Evolutionary conservation across 2,329 filamentous ascomycete genomes (phyloP).

Genomic region (Chrysoporthe austroafricana): DNA sequence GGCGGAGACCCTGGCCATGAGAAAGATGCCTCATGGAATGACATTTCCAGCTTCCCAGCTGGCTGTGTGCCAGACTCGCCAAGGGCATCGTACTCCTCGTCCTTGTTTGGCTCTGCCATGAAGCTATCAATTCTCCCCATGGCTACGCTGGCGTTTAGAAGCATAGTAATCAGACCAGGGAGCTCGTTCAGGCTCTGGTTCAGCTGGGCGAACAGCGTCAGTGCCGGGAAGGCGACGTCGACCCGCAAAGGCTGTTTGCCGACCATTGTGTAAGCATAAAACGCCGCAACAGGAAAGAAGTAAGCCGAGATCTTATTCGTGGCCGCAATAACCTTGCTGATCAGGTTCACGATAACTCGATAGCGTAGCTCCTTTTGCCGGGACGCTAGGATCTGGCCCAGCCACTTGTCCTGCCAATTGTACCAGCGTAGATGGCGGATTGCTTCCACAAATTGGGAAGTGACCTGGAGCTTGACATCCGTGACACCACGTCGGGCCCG

Average conservation of each 20-base stretch:
- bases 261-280: slow-evolving; percentile 78
- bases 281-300: slow-evolving; percentile 78
- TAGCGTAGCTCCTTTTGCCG: slow-evolving; percentile 69
- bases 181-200: slow-evolving; percentile 75
- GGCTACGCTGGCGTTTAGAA: slow-evolving; percentile 83
- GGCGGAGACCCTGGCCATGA: slow-evolving; percentile 71
- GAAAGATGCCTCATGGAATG: slow-evolving; percentile 70
- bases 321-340: slow-evolving; percentile 65
- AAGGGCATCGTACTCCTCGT: slow-evolving; percentile 46
- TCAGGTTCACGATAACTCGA: slow-evolving; percentile 66
- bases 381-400: slow-evolving; percentile 68
- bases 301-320: slow-evolving; percentile 73
- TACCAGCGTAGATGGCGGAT: slow-evolving; percentile 83
- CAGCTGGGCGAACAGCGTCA: slow-evolving; percentile 79
- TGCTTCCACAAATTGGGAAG: slow-evolving; percentile 84
- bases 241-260: slow-evolving; percentile 71
- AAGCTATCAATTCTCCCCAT: slow-evolving; percentile 82
- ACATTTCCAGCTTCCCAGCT: slow-evolving; percentile 44
- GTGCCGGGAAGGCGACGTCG: slow-evolving; percentile 83
- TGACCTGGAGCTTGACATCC: slow-evolving; percentile 77
- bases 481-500: slow-evolving; percentile 72
- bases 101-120: slow-evolving; percentile 83
- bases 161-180: slow-evolving; percentile 73
- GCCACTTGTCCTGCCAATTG: slow-evolving; percentile 79
- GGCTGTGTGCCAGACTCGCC: slow-evolving; percentile 26